Evolutionary conservation across 352 stramenopile species (phyloP).

Genomic region (Phytophthora vignae): DNA sequence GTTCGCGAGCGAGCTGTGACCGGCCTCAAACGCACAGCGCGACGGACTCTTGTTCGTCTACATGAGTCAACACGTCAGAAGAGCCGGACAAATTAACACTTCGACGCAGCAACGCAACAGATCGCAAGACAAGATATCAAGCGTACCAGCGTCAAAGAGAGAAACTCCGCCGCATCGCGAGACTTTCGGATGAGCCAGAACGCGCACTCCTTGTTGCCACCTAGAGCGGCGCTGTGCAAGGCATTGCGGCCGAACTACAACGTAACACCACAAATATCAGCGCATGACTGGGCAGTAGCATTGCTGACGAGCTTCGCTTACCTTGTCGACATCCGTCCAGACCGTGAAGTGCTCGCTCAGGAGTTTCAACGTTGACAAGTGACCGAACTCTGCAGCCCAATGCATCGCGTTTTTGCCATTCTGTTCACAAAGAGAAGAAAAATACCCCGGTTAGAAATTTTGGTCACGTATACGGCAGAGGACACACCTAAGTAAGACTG

Average conservation of each 20-base stretch:
- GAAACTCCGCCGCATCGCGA: constrained; percentile 69
- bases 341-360: constrained; percentile 78
- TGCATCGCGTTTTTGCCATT: constrained; percentile 92
- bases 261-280: background rate
- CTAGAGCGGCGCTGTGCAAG: constrained; percentile 80
- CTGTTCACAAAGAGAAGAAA: constrained; percentile 31
- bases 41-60: constrained; percentile 91
- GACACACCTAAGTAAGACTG: background rate
- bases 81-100: constrained; percentile 7
- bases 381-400: constrained; percentile 81
- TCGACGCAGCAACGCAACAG: constrained; percentile 15
- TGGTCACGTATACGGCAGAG: background rate
- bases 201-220: constrained; percentile 84
- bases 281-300: background rate
- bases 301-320: constrained; percentile 19
- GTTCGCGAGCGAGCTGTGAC: constrained; percentile 79
- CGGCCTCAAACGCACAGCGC: constrained; percentile 86
- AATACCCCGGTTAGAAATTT: background rate
- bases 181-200: constrained; percentile 85
- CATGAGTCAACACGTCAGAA: constrained; percentile 18
- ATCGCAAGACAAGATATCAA: constrained; percentile 12
- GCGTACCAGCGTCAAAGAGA: constrained; percentile 76
- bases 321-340: constrained; percentile 87
- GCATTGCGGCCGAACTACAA: constrained; percentile 86
- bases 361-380: constrained; percentile 83